Evolutionary conservation across 345 rosid genomes (phyloP).

Genomic region (Linum lewisii): DNA sequence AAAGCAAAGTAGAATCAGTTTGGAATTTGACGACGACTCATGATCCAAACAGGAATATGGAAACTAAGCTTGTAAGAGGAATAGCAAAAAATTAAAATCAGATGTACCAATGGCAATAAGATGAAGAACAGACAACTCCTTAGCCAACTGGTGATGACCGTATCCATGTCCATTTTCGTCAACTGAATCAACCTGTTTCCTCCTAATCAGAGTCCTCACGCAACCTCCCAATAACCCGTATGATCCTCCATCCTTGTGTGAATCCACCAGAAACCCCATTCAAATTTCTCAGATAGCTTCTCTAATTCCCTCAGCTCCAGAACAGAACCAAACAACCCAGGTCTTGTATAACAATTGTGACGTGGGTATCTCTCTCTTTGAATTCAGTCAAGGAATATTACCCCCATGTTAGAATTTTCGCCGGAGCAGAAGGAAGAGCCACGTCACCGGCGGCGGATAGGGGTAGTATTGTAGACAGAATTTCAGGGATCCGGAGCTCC

Average conservation of each 20-base stretch:
- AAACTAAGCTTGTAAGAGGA: not conserved
- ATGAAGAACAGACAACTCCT: slow-evolving; percentile 23
- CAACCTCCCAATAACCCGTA: slow-evolving; percentile 14
- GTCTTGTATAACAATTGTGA: not conserved
- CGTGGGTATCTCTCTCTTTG: not conserved
- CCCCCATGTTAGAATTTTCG: not conserved
- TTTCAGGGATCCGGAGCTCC: not conserved
- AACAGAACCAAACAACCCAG: not conserved
- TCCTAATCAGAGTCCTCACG: slow-evolving; percentile 22
- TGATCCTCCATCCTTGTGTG: slow-evolving; percentile 12
- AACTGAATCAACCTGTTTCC: slow-evolving; percentile 28
- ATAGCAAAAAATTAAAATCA: too few relatives aligned
- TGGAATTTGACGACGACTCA: not conserved
- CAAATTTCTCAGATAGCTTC: not conserved
- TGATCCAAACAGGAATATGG: not conserved
- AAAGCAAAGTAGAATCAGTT: too few relatives aligned
- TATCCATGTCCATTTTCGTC: slow-evolving; percentile 10
- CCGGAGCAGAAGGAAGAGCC: not conserved
- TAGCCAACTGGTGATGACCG: slow-evolving; percentile 20
- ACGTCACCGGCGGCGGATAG: not conserved
- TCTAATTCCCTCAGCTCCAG: not conserved
- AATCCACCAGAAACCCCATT: slow-evolving; percentile 23
- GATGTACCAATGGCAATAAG: slow-evolving; percentile 30
- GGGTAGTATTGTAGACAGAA: not conserved
- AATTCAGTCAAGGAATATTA: too few relatives aligned